A percentile compares a stretch with the other conserved stretches of the same genome.
phyloP scores from a whole-genome alignment of 208 protist genomes.

The Crithidia mellificae region DNA sequence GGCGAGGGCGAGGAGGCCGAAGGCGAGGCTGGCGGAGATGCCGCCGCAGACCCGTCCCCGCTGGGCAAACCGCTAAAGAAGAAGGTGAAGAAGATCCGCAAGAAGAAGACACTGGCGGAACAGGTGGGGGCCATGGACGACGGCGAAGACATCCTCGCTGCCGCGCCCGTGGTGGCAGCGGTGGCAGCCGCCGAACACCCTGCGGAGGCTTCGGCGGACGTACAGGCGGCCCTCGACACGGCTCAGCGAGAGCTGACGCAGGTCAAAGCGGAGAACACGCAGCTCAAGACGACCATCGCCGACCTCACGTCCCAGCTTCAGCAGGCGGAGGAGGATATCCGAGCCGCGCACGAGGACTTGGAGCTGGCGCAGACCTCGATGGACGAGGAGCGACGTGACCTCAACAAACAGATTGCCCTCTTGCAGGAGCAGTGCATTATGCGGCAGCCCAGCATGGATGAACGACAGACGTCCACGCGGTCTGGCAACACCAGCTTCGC shows the following conservation, averaged over 20 bases:
- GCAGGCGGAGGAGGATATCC: conserved; percentile 45
- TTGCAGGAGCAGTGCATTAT: conserved; percentile 5
- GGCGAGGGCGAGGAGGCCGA: conserved; percentile 5
- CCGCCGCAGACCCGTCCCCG: background rate
- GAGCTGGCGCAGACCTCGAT: conserved; percentile 22
- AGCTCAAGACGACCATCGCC: conserved; percentile 54
- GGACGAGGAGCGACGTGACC: conserved; percentile 38
- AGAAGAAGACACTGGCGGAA: conserved; percentile 50
- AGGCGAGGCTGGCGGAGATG: conserved; percentile 11
- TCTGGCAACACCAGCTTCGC: conserved; percentile 12
- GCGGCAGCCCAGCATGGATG: conserved; percentile 3
- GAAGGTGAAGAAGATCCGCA: conserved; percentile 58
- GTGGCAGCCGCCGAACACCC: background rate
- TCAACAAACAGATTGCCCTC: conserved; percentile 45
- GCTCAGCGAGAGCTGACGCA: conserved; percentile 40
- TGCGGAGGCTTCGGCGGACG: conserved; percentile 2
- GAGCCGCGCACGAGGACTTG: conserved; percentile 35
- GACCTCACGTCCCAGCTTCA: conserved; percentile 48
- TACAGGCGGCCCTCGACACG: conserved; percentile 12
- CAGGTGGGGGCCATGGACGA: conserved; percentile 42
- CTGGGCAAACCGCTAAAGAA: conserved; percentile 30
- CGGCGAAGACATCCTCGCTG: conserved; percentile 31
- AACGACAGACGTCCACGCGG: conserved; percentile 4
- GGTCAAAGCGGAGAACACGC: conserved; percentile 56
- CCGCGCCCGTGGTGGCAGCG: background rate